These are phyloP conservation scores for Fusarium robinianum DNA, from an alignment of 2,329 filamentous ascomycete species.

Conservation along the genomic window DNA sequence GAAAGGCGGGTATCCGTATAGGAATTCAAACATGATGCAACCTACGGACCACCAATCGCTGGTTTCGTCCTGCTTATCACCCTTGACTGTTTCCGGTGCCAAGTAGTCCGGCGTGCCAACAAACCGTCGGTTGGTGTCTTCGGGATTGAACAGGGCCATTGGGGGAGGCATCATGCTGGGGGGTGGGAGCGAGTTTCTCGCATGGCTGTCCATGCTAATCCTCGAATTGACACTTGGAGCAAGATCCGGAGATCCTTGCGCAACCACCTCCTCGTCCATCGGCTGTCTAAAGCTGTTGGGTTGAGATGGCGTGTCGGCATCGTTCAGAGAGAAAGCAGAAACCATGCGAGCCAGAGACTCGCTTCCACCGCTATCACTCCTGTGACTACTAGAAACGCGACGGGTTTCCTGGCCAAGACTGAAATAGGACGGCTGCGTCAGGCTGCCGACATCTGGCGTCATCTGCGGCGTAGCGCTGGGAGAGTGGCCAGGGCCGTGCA, in stretches of 20 bases:
- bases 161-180: conserved; percentile 82
- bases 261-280: conserved; percentile 76
- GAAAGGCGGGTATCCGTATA: conserved; percentile 93
- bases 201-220: conserved; percentile 42
- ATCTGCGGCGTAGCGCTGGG: conserved; percentile 85
- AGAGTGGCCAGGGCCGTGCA: conserved; percentile 73
- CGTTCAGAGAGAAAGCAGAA: conserved; percentile 74
- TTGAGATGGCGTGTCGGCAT: conserved; percentile 52
- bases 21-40: conserved; percentile 95
- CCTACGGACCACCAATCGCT: conserved; percentile 99
- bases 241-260: conserved; percentile 77
- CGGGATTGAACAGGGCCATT: conserved; percentile 93
- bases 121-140: conserved; percentile 90
- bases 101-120: conserved; percentile 97
- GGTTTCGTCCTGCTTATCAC: conserved; percentile 92
- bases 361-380: conserved; percentile 91
- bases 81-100: conserved; percentile 94
- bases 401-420: conserved; percentile 70
- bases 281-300: conserved; percentile 59
- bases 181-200: conserved; percentile 47
- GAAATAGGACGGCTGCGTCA: conserved; percentile 93
- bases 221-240: conserved; percentile 48
- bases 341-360: conserved; percentile 85
- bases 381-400: conserved; percentile 72
- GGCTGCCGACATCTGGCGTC: conserved; percentile 68